Percentiles rank a stretch among this genome's conserved stretches.
Conservation (phyloP, 257 asterid genomes). For the Agastache rugosa region DNA sequence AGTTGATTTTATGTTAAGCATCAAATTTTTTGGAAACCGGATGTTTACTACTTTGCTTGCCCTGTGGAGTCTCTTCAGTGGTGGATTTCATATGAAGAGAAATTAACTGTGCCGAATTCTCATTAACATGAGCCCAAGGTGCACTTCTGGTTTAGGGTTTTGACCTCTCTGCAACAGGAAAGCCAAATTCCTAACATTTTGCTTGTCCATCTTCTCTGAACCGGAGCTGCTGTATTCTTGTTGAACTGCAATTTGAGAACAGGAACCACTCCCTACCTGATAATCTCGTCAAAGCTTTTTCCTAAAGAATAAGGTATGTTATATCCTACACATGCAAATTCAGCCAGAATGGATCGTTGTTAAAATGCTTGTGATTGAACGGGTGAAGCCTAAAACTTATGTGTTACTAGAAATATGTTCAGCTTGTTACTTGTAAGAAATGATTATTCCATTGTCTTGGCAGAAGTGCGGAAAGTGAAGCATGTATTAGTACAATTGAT, state of each 20-base stretch:
- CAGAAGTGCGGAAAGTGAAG: slow-evolving; percentile 25
- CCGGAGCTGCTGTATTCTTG: slow-evolving; percentile 9
- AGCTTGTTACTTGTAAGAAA: slow-evolving; percentile 5
- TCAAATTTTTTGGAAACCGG: slow-evolving; percentile 5
- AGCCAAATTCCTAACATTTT: background rate
- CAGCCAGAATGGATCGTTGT: background rate
- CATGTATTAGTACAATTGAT: slow-evolving; percentile 15
- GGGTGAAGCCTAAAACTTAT: background rate
- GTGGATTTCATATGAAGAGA: slow-evolving; percentile 4
- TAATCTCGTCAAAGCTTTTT: background rate
- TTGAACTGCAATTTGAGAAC: slow-evolving; percentile 4
- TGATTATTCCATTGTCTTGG: slow-evolving; percentile 25
- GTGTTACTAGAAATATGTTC: background rate
- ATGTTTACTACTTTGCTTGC: background rate
- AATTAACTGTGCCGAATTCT: background rate
- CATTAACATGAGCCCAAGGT: slow-evolving; percentile 6
- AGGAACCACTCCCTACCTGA: slow-evolving; percentile 14
- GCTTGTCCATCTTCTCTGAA: slow-evolving; percentile 5
- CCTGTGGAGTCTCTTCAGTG: background rate
- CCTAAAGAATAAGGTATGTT: background rate
- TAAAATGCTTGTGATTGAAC: background rate
- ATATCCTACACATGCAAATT: background rate
- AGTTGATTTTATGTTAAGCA: slow-evolving; percentile 20
- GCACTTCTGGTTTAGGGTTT: slow-evolving; percentile 7
- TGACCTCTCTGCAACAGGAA: background rate